A percentile compares a stretch with the other conserved stretches of the same genome.
phyloP scores from a whole-genome alignment of 108 stramenopile species.

The Schizochytrium sp. region DNA sequence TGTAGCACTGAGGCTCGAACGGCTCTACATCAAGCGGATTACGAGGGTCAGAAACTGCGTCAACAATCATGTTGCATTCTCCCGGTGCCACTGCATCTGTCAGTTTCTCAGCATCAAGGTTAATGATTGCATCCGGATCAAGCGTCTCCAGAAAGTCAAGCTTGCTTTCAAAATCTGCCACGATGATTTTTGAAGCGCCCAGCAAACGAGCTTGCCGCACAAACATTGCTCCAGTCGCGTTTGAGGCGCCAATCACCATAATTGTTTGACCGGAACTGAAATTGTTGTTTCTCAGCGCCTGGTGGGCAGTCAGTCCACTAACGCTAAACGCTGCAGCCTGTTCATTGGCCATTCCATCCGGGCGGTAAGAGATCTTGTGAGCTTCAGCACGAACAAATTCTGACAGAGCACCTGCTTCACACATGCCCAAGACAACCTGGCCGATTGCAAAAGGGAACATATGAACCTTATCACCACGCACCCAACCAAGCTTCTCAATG shows the following conservation, averaged over 20 bases:
- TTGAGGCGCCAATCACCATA: conserved; percentile 54
- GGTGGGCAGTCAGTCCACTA: conserved; percentile 31
- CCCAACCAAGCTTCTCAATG: conserved; percentile 59
- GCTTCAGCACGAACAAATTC: conserved; percentile 29
- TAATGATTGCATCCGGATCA: conserved; percentile 11
- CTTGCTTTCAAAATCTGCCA: neutral
- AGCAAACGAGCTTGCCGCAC: neutral
- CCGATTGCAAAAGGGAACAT: conserved; percentile 58
- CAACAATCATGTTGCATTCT: conserved; percentile 23
- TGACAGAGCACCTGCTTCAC: conserved; percentile 14
- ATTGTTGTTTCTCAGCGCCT: conserved; percentile 22
- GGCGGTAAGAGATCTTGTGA: conserved; percentile 48
- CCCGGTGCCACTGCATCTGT: neutral
- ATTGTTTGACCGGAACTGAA: conserved; percentile 36
- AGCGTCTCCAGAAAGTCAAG: neutral
- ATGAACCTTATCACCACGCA: conserved; percentile 40
- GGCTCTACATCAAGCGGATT: neutral
- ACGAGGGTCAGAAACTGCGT: conserved; percentile 3
- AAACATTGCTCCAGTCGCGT: conserved; percentile 56
- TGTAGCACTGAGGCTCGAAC: neutral
- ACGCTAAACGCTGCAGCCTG: conserved; percentile 54
- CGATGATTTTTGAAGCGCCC: conserved; percentile 25
- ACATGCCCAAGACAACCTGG: conserved; percentile 54
- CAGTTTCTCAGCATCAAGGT: neutral
- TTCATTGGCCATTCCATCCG: conserved; percentile 43